Evolutionary conservation across 1,284 basidiomycete genomes (phyloP).

Genomic region (Xanthoconium separans): DNA sequence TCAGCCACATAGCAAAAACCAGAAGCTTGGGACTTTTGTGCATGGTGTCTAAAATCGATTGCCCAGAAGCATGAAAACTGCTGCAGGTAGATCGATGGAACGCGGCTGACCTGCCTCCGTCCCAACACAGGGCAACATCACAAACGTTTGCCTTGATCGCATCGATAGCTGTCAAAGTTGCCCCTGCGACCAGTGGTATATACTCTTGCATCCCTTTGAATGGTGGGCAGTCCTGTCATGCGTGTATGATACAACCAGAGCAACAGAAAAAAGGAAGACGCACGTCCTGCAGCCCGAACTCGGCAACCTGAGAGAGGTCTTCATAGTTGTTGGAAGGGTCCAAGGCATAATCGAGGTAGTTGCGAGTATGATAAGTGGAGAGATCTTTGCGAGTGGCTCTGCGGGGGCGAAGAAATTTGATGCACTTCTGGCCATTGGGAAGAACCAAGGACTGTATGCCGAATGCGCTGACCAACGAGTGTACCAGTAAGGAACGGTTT

Average conservation of each 20-base stretch:
- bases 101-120: constrained; percentile 66
- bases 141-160: constrained; percentile 53
- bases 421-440: constrained; percentile 24
- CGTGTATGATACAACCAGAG: not conserved
- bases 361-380: constrained; percentile 52
- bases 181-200: constrained; percentile 71
- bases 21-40: constrained; percentile 69
- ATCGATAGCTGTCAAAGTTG: constrained; percentile 70
- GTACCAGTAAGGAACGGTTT: constrained; percentile 78
- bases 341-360: constrained; percentile 58
- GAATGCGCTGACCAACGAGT: constrained; percentile 64
- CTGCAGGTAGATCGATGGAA: not conserved
- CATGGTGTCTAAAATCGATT: constrained; percentile 61
- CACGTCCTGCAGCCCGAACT: constrained; percentile 72
- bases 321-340: constrained; percentile 28
- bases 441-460: constrained; percentile 46
- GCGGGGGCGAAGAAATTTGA: constrained; percentile 52
- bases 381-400: constrained; percentile 53
- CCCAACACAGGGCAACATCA: constrained; percentile 79
- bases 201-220: constrained; percentile 75
- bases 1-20: constrained; percentile 97
- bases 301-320: constrained; percentile 21
- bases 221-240: constrained; percentile 73
- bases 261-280: constrained; percentile 13
- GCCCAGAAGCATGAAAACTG: not conserved